phyloP scores from a whole-genome alignment of 2,329 filamentous ascomycete genomes.

The Colletotrichum lentis region DNA sequence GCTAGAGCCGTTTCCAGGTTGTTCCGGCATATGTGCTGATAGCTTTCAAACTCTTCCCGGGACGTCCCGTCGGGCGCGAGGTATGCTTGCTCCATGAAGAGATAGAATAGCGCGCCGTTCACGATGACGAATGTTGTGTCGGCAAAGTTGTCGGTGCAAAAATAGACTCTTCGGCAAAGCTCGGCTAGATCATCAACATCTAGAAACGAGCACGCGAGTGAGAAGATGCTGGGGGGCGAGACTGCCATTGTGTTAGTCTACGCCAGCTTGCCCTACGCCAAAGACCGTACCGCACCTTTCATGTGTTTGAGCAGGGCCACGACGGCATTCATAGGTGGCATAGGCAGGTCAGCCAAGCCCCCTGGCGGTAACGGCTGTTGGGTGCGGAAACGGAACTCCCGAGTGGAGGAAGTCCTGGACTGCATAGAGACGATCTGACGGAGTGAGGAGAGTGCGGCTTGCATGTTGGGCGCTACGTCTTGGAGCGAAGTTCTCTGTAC shows the following conservation, averaged over 20 bases:
- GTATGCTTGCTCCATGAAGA: slow-evolving; percentile 57
- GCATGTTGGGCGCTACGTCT: slow-evolving; percentile 59
- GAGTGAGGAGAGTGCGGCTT: slow-evolving; percentile 60
- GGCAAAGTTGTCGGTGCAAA: slow-evolving; percentile 59
- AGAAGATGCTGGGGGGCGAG: slow-evolving; percentile 58
- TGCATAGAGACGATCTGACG: slow-evolving; percentile 63
- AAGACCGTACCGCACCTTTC: slow-evolving; percentile 47
- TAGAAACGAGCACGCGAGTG: slow-evolving; percentile 59
- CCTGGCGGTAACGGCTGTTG: slow-evolving; percentile 57
- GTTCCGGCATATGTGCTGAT: slow-evolving; percentile 53
- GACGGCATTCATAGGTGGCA: slow-evolving; percentile 63
- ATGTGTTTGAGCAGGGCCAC: slow-evolving; percentile 58
- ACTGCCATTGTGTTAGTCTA: slow-evolving; percentile 44
- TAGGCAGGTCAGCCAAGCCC: slow-evolving; percentile 59
- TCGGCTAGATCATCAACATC: slow-evolving; percentile 60
- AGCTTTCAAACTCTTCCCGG: slow-evolving; percentile 49
- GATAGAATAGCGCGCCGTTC: slow-evolving; percentile 58
- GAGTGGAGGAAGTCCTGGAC: slow-evolving; percentile 51
- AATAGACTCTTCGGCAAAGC: slow-evolving; percentile 60
- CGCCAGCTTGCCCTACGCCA: not conserved
- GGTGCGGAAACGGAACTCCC: slow-evolving; percentile 56
- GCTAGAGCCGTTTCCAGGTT: slow-evolving; percentile 61
- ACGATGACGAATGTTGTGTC: slow-evolving; percentile 61
- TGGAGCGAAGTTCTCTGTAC: slow-evolving; percentile 58
- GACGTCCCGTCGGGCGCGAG: slow-evolving; percentile 46